Conservation (phyloP, 305 asterid genomes). For the Plantago lanceolata region DNA sequence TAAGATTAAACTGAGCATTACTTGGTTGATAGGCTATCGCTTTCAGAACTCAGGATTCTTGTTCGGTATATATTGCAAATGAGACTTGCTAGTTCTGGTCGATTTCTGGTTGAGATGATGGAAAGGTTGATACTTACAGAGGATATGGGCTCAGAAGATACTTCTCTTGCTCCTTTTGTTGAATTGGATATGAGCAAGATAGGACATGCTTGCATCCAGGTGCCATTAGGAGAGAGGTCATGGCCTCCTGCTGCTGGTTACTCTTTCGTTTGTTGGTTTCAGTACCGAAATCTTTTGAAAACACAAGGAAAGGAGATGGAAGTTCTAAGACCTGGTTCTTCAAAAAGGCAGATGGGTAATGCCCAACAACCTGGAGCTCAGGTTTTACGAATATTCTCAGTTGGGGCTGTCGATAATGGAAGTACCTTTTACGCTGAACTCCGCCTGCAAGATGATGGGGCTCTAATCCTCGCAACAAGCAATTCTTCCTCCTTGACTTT, state of each 20-base stretch:
- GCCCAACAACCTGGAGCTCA: conserved; percentile 55
- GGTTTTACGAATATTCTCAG: conserved; percentile 75
- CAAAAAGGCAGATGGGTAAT: conserved; percentile 44
- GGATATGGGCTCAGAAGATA: conserved; percentile 74
- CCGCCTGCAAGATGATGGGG: conserved; percentile 84
- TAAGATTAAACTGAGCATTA: conserved; percentile 34
- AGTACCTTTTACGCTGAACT: conserved; percentile 77
- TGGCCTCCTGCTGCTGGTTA: conserved; percentile 99
- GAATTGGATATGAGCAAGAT: conserved; percentile 92
- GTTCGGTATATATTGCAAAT: conserved; percentile 83
- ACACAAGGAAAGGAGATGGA: conserved; percentile 63
- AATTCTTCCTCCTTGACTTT: conserved; percentile 83
- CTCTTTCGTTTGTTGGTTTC: conserved; percentile 98
- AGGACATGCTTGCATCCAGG: conserved; percentile 97
- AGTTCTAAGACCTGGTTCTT: conserved; percentile 52
- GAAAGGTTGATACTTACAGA: conserved; percentile 70
- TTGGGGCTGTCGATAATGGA: conserved; percentile 79
- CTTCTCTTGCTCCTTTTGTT: conserved; percentile 92
- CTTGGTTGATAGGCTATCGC: conserved; percentile 67
- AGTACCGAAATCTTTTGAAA: conserved; percentile 66
- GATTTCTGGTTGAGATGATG: conserved; percentile 87
- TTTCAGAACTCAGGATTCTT: conserved; percentile 80
- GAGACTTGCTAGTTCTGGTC: conserved; percentile 63
- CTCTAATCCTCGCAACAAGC: conserved; percentile 86
- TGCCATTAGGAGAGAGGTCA: conserved; percentile 97